Conservation (phyloP, 148 eudicot species). For the Amaranthus cruentus region DNA sequence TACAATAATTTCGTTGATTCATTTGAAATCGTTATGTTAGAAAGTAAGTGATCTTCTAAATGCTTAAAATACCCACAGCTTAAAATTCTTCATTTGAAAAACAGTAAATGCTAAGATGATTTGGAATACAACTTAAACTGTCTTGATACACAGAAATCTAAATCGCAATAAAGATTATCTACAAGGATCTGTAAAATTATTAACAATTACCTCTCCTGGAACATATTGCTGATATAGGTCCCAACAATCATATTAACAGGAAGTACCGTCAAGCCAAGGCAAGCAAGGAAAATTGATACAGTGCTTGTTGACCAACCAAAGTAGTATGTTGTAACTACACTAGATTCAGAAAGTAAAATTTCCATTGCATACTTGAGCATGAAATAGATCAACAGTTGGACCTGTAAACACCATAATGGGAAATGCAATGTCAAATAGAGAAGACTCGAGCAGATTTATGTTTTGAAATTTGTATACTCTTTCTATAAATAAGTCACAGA, state of each 20-base stretch:
- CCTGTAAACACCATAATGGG: conserved; percentile 35
- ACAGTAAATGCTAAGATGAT: conserved; percentile 12
- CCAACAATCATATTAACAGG: conserved; percentile 73
- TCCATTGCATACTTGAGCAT: conserved; percentile 86
- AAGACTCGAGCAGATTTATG: not conserved
- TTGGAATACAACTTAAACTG: not conserved
- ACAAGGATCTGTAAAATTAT: not conserved
- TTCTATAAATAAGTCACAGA: no score
- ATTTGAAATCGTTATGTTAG: no score
- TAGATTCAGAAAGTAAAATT: conserved; percentile 68
- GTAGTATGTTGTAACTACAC: conserved; percentile 67
- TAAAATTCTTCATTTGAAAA: not conserved
- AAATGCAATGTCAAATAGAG: conserved; percentile 6
- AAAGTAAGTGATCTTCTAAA: no score
- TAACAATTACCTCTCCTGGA: conserved; percentile 60
- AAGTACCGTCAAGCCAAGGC: conserved; percentile 69
- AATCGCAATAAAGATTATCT: not conserved
- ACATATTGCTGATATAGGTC: conserved; percentile 79
- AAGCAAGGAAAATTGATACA: conserved; percentile 69
- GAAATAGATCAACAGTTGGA: conserved; percentile 77
- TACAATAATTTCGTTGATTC: no score
- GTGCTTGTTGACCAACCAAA: conserved; percentile 63
- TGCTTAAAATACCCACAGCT: no score
- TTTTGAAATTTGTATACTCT: not conserved
- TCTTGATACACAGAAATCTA: not conserved